Evolutionary conservation across 441 rosid species (phyloP).

Genomic region (Gossypium schwendimanii): DNA sequence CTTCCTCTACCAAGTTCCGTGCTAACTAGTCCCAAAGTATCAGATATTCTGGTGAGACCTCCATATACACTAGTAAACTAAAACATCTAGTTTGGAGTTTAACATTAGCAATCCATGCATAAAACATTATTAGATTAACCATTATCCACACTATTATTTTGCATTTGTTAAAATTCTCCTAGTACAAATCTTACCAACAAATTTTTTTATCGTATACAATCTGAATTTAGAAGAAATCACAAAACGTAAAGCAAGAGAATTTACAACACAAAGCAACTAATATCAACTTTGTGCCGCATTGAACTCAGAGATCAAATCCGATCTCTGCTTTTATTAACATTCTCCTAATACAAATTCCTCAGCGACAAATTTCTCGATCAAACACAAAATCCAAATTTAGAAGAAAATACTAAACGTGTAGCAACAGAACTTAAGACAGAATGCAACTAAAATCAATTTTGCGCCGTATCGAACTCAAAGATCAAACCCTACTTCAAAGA

Average conservation of each 20-base stretch:
- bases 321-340: constrained; percentile 2
- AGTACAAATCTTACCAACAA: background rate
- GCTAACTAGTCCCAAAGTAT: constrained; percentile 26
- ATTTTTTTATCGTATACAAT: background rate
- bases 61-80: background rate
- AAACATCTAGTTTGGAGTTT: background rate
- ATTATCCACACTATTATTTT: background rate
- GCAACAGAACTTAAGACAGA: background rate
- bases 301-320: constrained; percentile 1
- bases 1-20: constrained; percentile 37
- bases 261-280: background rate
- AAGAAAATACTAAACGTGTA: background rate
- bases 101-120: background rate
- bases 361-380: background rate
- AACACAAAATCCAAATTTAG: background rate
- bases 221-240: background rate
- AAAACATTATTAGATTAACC: background rate
- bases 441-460: background rate
- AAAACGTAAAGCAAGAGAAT: background rate
- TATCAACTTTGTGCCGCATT: background rate
- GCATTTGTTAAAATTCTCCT: constrained; percentile 5
- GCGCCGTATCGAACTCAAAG: background rate
- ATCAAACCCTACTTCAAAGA: background rate
- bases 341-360: background rate
- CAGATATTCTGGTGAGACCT: constrained; percentile 13